A percentile compares a stretch with the other conserved stretches of the same genome.
These are phyloP conservation scores for Nematocida homosporus DNA, from an alignment of 371 early-diverging fungal species.

Conservation along the genomic window DNA sequence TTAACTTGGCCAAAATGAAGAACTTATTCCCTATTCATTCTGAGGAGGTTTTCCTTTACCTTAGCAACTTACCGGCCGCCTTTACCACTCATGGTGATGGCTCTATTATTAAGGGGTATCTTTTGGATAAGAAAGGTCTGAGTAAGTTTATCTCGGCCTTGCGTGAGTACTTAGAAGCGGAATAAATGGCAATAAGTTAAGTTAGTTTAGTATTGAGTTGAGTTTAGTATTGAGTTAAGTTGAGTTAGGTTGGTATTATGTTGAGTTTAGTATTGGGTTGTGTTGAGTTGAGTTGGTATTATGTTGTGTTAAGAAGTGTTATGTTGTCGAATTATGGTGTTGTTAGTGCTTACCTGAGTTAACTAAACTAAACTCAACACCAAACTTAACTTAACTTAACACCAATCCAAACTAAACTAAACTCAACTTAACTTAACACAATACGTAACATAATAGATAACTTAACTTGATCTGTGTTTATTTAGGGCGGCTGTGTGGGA, in stretches of 20 bases:
- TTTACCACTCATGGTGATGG: neutral
- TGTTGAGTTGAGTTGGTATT: too few species aligned
- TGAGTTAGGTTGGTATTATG: too few species aligned
- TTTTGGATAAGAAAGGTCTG: conserved; percentile 1
- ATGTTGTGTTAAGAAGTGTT: neutral
- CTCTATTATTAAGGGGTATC: conserved; percentile 3
- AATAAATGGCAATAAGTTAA: neutral
- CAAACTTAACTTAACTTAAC: too few species aligned
- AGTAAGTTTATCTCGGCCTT: neutral
- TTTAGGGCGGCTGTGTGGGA: too few species aligned
- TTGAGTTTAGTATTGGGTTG: too few species aligned
- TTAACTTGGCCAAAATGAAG: conserved; percentile 4
- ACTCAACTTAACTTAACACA: too few species aligned
- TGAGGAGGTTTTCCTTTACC: conserved; percentile 35
- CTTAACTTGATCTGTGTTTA: too few species aligned
- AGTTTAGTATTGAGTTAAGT: too few species aligned
- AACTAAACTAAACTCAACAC: too few species aligned
- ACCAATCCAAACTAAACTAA: too few species aligned
- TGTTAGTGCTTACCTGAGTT: too few species aligned
- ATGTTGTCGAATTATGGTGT: neutral
- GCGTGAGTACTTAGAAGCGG: neutral
- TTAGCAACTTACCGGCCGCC: neutral
- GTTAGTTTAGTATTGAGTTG: neutral
- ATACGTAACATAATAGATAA: too few species aligned
- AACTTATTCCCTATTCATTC: conserved; percentile 37